These are phyloP conservation scores for Fragilaria radians DNA, from an alignment of 108 stramenopile genomes.

Conservation along the genomic window DNA sequence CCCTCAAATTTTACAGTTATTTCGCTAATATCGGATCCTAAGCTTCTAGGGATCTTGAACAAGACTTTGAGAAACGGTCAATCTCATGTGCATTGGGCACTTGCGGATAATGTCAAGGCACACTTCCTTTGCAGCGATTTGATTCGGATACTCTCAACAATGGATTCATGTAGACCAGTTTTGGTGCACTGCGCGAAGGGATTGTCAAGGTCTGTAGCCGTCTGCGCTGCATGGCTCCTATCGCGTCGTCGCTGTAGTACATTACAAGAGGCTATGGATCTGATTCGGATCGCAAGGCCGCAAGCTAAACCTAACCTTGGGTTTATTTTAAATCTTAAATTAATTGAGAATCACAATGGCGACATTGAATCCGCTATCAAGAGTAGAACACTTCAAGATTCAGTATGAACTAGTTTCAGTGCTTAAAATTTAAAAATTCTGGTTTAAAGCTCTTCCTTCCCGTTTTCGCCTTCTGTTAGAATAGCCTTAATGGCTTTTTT, in stretches of 20 bases:
- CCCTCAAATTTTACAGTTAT: constrained; percentile 2
- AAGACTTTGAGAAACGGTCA: not conserved
- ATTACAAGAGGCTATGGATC: constrained; percentile 20
- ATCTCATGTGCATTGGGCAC: constrained; percentile 24
- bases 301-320: constrained; percentile 31
- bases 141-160: constrained; percentile 9
- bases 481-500: constrained; percentile 65
- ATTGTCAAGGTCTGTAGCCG: constrained; percentile 28
- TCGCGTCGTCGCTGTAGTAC: constrained; percentile 9
- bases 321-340: constrained; percentile 24
- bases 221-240: constrained; percentile 35
- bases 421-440: too few relatives aligned
- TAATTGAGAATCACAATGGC: constrained; percentile 16
- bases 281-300: constrained; percentile 20
- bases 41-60: not conserved
- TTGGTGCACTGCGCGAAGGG: constrained; percentile 46
- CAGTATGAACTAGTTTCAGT: too few relatives aligned
- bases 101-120: constrained; percentile 11
- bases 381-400: not conserved
- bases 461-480: constrained; percentile 17
- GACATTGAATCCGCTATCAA: not conserved
- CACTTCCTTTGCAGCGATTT: constrained; percentile 19
- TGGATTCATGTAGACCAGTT: constrained; percentile 8
- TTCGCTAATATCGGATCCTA: not conserved
- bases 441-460: constrained; percentile 1